Percentiles rank a stretch among this genome's conserved stretches.
Conservation (phyloP, 305 asterid genomes). For the Rubia peregrina region DNA sequence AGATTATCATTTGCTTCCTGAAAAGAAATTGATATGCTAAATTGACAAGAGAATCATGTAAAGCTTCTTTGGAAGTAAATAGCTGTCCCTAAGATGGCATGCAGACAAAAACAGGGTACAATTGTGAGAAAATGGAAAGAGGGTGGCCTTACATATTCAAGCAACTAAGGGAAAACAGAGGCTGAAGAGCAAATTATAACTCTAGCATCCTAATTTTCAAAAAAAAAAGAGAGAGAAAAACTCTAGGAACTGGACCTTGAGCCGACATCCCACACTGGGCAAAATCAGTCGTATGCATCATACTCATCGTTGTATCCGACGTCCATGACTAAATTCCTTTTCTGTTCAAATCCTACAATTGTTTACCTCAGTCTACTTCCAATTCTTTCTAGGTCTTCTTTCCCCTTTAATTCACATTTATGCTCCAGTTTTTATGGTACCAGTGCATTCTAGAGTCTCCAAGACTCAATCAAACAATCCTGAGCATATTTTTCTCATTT, state of each 20-base stretch:
- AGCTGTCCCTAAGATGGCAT: not conserved
- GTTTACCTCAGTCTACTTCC: not conserved
- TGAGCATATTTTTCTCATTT: not conserved
- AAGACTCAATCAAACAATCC: not conserved
- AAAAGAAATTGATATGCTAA: not conserved
- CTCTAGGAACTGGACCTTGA: too few relatives aligned
- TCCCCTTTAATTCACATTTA: not conserved
- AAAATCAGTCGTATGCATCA: not conserved
- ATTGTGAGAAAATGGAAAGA: not conserved
- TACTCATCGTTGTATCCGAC: not conserved
- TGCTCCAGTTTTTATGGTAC: not conserved
- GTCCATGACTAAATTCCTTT: not conserved
- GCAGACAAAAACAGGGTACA: too few relatives aligned
- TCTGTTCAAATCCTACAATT: not conserved
- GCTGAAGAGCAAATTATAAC: too few relatives aligned
- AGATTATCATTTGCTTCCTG: slow-evolving; percentile 79
- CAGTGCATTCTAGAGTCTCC: not conserved
- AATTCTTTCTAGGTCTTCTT: not conserved
- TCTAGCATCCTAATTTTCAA: not conserved
- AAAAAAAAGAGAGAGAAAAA: too few relatives aligned
- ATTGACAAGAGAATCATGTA: not conserved
- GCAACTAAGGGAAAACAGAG: not conserved
- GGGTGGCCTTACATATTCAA: not conserved
- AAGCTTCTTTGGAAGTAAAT: not conserved
- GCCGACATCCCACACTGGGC: not conserved